Conservation (phyloP, 164 flowering plant genomes). For the Buxus sempervirens region DNA sequence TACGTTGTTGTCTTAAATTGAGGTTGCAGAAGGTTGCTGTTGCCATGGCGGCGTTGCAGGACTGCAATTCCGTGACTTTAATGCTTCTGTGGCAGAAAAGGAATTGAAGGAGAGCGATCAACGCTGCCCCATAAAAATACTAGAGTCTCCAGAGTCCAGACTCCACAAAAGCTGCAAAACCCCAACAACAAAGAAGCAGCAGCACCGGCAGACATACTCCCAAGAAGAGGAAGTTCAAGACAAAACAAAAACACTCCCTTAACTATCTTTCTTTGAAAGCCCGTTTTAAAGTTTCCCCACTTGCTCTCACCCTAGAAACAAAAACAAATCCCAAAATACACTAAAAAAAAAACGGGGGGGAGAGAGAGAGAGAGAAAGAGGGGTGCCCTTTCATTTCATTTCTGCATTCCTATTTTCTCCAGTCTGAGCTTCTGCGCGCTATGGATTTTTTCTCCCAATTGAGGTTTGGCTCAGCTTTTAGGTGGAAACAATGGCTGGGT, state of each 20-base stretch:
- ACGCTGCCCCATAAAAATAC: neutral
- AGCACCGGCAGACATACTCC: neutral
- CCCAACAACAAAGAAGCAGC: neutral
- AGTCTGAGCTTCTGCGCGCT: conserved; percentile 22
- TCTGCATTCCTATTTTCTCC: conserved; percentile 1
- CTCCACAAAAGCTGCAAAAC: neutral
- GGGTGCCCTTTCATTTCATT: neutral
- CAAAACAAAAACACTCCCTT: neutral
- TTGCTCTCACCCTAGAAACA: no score
- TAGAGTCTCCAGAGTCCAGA: neutral
- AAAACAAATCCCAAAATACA: neutral
- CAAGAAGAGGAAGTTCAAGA: neutral
- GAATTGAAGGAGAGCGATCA: conserved; percentile 9
- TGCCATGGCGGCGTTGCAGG: conserved; percentile 80
- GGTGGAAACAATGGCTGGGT: conserved; percentile 52
- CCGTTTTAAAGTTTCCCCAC: no score
- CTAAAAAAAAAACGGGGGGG: neutral
- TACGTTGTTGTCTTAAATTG: conserved; percentile 29
- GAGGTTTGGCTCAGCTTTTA: conserved; percentile 14
- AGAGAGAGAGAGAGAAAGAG: no score
- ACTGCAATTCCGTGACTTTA: conserved; percentile 58
- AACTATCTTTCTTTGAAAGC: no score
- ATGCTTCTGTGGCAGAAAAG: conserved; percentile 25
- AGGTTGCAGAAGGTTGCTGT: conserved; percentile 37
- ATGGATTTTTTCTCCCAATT: conserved; percentile 43